These are phyloP conservation scores for Trebouxia sp. DNA, from an alignment of 139 green algal species.

Conservation along the genomic window DNA sequence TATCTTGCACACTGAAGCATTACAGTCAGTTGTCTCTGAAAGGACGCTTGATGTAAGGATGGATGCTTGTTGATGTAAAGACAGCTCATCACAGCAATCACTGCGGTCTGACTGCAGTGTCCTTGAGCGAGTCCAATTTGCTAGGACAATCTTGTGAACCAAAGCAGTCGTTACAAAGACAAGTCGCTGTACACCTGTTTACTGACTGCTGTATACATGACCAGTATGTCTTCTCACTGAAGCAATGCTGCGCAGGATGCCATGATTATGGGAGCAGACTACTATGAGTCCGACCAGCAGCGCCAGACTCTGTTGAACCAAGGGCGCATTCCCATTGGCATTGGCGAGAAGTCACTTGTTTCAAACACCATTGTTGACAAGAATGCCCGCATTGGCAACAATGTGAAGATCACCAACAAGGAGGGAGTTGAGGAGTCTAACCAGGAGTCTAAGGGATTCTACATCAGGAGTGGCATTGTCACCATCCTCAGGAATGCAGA, in stretches of 20 bases:
- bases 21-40: too few species aligned
- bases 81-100: too few species aligned
- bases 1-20: too few species aligned
- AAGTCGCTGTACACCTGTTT: too few species aligned
- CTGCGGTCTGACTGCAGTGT: too few species aligned
- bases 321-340: constrained; percentile 89
- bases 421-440: constrained; percentile 88
- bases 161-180: too few species aligned
- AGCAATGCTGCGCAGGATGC: constrained; percentile 57
- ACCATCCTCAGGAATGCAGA: constrained; percentile 87
- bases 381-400: constrained; percentile 95
- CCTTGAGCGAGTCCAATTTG: too few species aligned
- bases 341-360: constrained; percentile 80
- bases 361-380: constrained; percentile 98
- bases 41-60: too few species aligned
- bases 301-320: constrained; percentile 53
- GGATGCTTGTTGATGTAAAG: too few species aligned
- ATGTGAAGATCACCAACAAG: constrained; percentile 92
- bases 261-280: constrained; percentile 97
- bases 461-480: constrained; percentile 96
- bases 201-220: too few species aligned
- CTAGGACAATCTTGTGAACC: too few species aligned
- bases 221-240: too few species aligned
- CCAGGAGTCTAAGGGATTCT: constrained; percentile 84
- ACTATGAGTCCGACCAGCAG: constrained; percentile 94